Conservation (phyloP, 495 filamentous ascomycete genomes). For the Tuber melanosporum region DNA sequence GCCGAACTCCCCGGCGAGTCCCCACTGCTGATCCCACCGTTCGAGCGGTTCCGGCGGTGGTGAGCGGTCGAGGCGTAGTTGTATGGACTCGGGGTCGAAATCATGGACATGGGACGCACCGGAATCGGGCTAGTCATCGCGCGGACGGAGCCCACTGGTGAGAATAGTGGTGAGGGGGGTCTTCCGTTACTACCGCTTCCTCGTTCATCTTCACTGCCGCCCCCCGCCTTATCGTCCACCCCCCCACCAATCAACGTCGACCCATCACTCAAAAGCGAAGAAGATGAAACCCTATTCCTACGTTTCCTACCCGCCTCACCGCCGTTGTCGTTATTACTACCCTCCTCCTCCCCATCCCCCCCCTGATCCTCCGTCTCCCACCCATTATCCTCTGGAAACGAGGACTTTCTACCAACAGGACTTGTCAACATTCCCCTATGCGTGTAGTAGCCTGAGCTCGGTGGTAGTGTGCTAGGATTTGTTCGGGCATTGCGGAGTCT, state of each 20-base stretch:
- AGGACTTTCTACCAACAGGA: not conserved
- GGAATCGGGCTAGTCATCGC: conserved; percentile 23
- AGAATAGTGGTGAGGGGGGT: conserved; percentile 7
- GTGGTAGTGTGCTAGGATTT: conserved; percentile 26
- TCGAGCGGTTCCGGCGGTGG: conserved; percentile 27
- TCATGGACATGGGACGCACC: not conserved
- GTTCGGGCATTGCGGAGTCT: conserved; percentile 38
- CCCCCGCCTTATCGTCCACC: not conserved
- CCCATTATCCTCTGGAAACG: conserved; percentile 12
- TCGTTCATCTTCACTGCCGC: not conserved
- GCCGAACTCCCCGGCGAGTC: conserved; percentile 21
- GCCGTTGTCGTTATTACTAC: not conserved
- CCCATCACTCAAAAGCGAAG: conserved; percentile 8
- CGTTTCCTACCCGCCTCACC: conserved; percentile 1
- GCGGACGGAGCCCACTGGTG: conserved; percentile 9
- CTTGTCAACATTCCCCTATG: not conserved
- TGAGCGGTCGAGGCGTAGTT: not conserved
- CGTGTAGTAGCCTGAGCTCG: conserved; percentile 1
- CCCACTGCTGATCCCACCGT: conserved; percentile 16
- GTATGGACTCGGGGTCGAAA: not conserved
- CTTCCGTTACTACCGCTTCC: not conserved
- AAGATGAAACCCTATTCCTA: conserved; percentile 9
- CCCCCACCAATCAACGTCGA: conserved; percentile 8
- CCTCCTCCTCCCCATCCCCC: not conserved
- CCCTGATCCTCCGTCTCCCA: conserved; percentile 34